Base-by-base conservation (phyloP, 306 rosid genomes). In the Cucumis hystrix region DNA sequence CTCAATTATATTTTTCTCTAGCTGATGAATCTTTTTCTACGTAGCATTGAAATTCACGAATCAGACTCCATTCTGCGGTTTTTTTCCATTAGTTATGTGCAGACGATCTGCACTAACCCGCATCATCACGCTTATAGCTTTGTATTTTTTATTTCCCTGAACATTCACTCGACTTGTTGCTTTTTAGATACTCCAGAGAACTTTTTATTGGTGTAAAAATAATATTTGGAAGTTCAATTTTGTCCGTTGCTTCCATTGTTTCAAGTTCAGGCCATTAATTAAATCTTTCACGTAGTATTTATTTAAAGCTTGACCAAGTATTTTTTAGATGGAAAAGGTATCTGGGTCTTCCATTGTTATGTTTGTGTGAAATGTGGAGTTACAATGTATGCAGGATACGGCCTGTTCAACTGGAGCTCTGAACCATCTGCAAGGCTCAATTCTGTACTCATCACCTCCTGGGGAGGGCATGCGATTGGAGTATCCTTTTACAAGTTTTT, bases 391-490 rank as follows among this genome's bases (percentile, higher is more conserved):
- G 82, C 81, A 96, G 99, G 98, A 92, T 74, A 83, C 90, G 40
- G 83, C 78, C 72, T 71, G 88, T 81, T 92, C 97, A 77, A 82
- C 89, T 40, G 92, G 79, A 54, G 99, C 98, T 25, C 72, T 91
- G 68, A 84, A 80, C 81, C 88, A 80, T 87, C 83, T 96, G 62
- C 99, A 96, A 86, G 97, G 97, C 89, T 82, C 96, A 59, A 20
- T 90, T 79, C 88, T 92, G 71, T 88, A 85, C 88, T 88, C 96
- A 21, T 88, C 99, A n/a, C 67, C 85, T 7, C 75, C 91, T 13
- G 96, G 92, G 3, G 97, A 96, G 82, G 99, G 97, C 83, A 91
- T 96, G 87, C 86, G 97, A 64, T 79, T 96, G 78, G 97, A 91
- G 99, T 96, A 92, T 90, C 97, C 97, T 95, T 85, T 77, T 12